Percentiles rank a stretch among this genome's conserved stretches.
These are phyloP conservation scores for Candida sp. DNA, from an alignment of 1,139 yeast species.

Conservation along the genomic window DNA sequence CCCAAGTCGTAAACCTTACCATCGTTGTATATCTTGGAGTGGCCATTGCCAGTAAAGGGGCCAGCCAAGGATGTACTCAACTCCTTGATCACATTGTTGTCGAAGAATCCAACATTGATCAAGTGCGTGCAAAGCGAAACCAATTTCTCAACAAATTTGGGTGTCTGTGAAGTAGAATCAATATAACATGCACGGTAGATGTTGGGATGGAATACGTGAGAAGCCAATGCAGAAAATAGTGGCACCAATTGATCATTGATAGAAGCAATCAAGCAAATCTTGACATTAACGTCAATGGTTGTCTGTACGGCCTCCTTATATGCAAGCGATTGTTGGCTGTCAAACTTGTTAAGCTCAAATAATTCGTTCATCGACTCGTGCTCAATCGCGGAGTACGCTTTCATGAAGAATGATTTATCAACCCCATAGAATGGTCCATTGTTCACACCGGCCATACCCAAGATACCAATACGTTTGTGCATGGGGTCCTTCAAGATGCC, in stretches of 20 bases:
- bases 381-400: constrained; percentile 91
- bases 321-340: constrained; percentile 71
- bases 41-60: constrained; percentile 93
- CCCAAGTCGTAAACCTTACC: constrained; percentile 86
- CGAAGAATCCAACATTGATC: constrained; percentile 69
- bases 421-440: constrained; percentile 93
- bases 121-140: constrained; percentile 53
- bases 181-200: constrained; percentile 88
- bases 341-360: constrained; percentile 83
- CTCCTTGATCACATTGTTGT: constrained; percentile 81
- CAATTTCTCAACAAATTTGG: constrained; percentile 49
- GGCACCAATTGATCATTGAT: constrained; percentile 95
- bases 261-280: constrained; percentile 82
- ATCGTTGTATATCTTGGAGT: constrained; percentile 87
- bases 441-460: constrained; percentile 96
- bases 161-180: constrained; percentile 62
- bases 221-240: constrained; percentile 82
- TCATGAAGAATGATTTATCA: constrained; percentile 81
- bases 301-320: constrained; percentile 70
- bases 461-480: constrained; percentile 64
- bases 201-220: constrained; percentile 87
- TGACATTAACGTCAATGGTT: constrained; percentile 72
- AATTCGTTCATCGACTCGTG: constrained; percentile 84
- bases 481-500: constrained; percentile 61
- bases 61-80: constrained; percentile 86